Percentiles rank a stretch among this genome's conserved stretches.
Conservation (phyloP, 495 filamentous ascomycete genomes). For the Neohortaea acidophila region DNA sequence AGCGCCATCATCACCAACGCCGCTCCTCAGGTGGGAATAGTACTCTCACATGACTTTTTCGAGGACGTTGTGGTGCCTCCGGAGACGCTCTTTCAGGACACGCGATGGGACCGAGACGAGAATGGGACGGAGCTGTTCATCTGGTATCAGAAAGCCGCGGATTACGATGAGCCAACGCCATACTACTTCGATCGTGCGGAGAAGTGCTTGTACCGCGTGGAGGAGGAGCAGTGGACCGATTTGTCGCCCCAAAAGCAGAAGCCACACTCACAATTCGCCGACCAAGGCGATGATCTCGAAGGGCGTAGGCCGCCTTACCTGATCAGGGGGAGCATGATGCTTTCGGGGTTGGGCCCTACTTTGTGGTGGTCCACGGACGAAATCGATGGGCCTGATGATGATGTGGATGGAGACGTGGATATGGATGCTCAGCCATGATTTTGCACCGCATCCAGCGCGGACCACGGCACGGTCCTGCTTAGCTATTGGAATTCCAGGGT, state of each 20-base stretch:
- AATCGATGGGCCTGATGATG: neutral
- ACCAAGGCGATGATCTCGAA: neutral
- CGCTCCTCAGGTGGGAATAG: conserved; percentile 53
- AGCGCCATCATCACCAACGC: conserved; percentile 61
- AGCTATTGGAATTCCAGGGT: too few relatives aligned
- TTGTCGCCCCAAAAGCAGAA: conserved; percentile 48
- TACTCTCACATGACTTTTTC: conserved; percentile 74
- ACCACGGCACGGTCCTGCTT: too few relatives aligned
- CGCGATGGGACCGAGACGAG: conserved; percentile 35
- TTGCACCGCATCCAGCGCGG: too few relatives aligned
- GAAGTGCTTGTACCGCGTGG: conserved; percentile 67
- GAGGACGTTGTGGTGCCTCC: conserved; percentile 68
- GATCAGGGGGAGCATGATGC: conserved; percentile 13
- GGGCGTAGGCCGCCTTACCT: conserved; percentile 3
- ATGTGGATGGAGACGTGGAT: too few relatives aligned
- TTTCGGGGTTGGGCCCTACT: conserved; percentile 14
- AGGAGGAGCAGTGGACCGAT: conserved; percentile 76
- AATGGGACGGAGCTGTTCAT: conserved; percentile 57
- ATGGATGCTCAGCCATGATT: too few relatives aligned
- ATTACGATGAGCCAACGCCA: conserved; percentile 22
- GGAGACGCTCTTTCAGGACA: conserved; percentile 7
- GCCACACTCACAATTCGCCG: conserved; percentile 4
- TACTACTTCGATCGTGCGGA: conserved; percentile 83
- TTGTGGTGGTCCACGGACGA: conserved; percentile 16
- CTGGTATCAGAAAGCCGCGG: conserved; percentile 56